Percentiles rank a stretch among this genome's conserved stretches.
phyloP scores from a whole-genome alignment of 2,329 filamentous ascomycete species.

The Trichoderma guizhouense region DNA sequence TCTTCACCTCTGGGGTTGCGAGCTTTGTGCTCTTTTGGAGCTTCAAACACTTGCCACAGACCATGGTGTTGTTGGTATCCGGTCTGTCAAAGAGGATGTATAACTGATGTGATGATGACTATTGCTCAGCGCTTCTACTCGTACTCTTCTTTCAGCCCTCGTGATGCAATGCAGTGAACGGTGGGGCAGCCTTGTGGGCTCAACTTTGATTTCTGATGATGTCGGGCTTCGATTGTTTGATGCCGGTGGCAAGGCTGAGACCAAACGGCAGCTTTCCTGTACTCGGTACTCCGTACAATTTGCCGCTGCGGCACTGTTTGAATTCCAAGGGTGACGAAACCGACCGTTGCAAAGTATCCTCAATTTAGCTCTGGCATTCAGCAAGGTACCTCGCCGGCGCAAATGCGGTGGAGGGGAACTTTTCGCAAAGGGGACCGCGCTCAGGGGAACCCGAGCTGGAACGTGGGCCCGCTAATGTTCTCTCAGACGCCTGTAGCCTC shows the following conservation, averaged over 20 bases:
- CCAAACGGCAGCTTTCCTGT: background rate
- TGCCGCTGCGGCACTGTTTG: background rate
- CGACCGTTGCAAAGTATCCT: background rate
- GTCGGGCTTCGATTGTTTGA: background rate
- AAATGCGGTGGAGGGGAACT: background rate
- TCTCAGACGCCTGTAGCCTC: background rate
- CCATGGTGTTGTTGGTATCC: constrained; percentile 42
- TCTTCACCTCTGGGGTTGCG: constrained; percentile 63
- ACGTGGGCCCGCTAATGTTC: constrained; percentile 6
- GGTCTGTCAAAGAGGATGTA: background rate
- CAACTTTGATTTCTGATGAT: background rate
- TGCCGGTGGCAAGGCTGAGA: constrained; percentile 9
- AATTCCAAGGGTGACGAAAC: constrained; percentile 8
- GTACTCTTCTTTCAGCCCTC: background rate
- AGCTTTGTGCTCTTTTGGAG: constrained; percentile 55
- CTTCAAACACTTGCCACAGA: constrained; percentile 63
- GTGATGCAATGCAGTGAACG: background rate
- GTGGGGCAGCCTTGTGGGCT: background rate
- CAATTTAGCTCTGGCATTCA: constrained; percentile 3
- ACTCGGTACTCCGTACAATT: background rate
- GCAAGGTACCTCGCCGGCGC: background rate
- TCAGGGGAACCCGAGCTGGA: constrained; percentile 15
- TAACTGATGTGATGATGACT: background rate
- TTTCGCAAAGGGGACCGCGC: background rate
- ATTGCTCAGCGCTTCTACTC: background rate